Evolutionary conservation across 2,329 filamentous ascomycete species (phyloP).

Genomic region (Ceratocystis colombiana): DNA sequence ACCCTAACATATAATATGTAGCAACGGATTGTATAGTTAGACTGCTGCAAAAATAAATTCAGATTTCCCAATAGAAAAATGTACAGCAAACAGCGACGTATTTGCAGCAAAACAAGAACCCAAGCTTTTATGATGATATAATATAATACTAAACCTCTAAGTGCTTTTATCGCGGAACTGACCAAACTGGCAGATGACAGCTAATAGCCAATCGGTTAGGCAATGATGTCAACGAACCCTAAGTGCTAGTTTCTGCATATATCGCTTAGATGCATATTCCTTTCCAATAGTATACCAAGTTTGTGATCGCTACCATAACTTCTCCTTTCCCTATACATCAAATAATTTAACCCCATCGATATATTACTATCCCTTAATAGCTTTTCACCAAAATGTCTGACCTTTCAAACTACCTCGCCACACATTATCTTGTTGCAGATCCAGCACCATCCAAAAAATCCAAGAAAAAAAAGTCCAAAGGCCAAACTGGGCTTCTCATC

Average conservation of each 20-base stretch:
- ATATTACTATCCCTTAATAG: background rate
- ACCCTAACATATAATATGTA: background rate
- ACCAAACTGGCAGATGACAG: no score
- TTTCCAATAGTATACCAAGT: background rate
- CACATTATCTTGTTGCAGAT: conserved; percentile 67
- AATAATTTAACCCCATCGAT: background rate
- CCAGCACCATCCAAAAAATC: conserved; percentile 51
- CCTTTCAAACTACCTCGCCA: conserved; percentile 76
- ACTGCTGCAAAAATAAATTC: no score
- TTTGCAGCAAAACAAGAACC: no score
- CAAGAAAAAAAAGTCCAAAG: conserved; percentile 47
- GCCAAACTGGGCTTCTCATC: conserved; percentile 47
- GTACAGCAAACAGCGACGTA: no score
- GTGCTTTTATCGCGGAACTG: no score
- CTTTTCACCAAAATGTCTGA: conserved; percentile 31
- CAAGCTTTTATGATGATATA: no score
- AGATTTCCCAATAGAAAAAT: no score
- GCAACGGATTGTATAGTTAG: no score
- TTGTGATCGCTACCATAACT: background rate
- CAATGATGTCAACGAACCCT: background rate
- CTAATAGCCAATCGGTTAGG: no score
- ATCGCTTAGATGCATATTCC: background rate
- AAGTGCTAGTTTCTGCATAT: background rate
- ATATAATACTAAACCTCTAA: no score
- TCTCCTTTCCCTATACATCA: background rate